Evolutionary conservation across 805 yeast species (phyloP).

Genomic region (Brettanomyces nanus): DNA sequence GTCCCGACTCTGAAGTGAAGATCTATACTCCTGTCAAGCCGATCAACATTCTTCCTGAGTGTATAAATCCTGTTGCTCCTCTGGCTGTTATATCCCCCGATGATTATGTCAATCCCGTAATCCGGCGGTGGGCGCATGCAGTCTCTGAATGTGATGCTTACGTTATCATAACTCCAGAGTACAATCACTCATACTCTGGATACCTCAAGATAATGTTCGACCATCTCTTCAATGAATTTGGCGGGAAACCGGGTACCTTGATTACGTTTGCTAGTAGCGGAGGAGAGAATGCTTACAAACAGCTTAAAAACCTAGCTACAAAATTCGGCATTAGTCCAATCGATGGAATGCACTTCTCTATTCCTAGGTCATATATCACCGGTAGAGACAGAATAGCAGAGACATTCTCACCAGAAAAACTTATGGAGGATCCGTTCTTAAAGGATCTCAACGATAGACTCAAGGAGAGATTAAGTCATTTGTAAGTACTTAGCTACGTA

Average conservation of each 20-base stretch:
- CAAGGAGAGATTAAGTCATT: too few relatives aligned
- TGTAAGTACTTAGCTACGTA: too few relatives aligned
- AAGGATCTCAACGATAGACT: too few relatives aligned
- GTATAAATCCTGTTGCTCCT: constrained; percentile 2
- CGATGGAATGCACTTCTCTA: constrained; percentile 4
- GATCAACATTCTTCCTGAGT: not conserved
- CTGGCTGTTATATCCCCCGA: constrained; percentile 1
- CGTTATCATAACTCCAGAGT: constrained; percentile 8
- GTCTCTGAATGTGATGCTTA: constrained; percentile 4
- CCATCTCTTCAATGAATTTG: constrained; percentile 7
- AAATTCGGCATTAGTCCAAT: constrained; percentile 4
- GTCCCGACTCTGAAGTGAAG: not conserved
- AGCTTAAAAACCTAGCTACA: constrained; percentile 1
- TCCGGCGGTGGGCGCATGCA: constrained; percentile 1
- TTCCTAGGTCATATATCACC: constrained; percentile 5
- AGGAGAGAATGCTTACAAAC: constrained; percentile 1
- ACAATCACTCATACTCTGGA: constrained; percentile 7
- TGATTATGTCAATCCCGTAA: constrained; percentile 1
- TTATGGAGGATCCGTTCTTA: constrained; percentile 4
- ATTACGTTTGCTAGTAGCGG: constrained; percentile 2
- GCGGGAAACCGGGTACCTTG: constrained; percentile 4
- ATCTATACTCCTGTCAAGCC: not conserved
- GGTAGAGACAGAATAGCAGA: constrained; percentile 3
- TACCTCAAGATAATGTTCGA: constrained; percentile 9
- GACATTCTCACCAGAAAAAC: constrained; percentile 3